Evolutionary conservation across 2,329 filamentous ascomycete genomes (phyloP).

Genomic region (Aspergillus vadensis): DNA sequence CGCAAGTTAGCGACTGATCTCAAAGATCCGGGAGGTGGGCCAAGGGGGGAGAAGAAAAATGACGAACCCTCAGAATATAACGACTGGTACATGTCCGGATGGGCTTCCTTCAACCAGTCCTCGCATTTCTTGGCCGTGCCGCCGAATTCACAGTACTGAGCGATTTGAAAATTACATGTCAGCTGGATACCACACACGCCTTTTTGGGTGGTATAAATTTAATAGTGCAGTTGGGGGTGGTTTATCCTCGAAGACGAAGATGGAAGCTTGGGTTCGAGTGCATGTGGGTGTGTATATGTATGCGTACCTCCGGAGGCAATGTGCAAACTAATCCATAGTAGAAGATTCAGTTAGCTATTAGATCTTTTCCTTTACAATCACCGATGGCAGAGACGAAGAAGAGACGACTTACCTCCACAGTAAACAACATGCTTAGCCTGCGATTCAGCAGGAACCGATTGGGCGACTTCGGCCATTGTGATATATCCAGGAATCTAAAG

Average conservation of each 20-base stretch:
- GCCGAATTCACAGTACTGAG: conserved; percentile 97
- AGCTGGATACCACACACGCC: too few species aligned
- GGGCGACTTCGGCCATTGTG: conserved; percentile 40
- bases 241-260: too few species aligned
- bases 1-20: background rate
- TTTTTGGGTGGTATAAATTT: too few species aligned
- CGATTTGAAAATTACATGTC: too few species aligned
- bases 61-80: conserved; percentile 76
- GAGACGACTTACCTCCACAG: conserved; percentile 57
- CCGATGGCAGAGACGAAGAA: background rate
- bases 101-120: conserved; percentile 82
- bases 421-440: conserved; percentile 61
- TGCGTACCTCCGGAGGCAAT: conserved; percentile 65
- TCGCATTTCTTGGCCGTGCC: conserved; percentile 95
- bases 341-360: conserved; percentile 1
- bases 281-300: too few species aligned
- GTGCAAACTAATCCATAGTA: conserved; percentile 56
- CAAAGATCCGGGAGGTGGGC: background rate
- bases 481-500: background rate
- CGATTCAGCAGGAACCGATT: conserved; percentile 40
- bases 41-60: background rate
- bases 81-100: conserved; percentile 71
- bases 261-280: too few species aligned
- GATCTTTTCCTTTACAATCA: background rate
- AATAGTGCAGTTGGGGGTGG: too few species aligned